Evolutionary conservation across 306 rosid genomes (phyloP), one percentile per base, ranked within the genome.

Genomic region (Pachyrhizus erosus): DNA sequence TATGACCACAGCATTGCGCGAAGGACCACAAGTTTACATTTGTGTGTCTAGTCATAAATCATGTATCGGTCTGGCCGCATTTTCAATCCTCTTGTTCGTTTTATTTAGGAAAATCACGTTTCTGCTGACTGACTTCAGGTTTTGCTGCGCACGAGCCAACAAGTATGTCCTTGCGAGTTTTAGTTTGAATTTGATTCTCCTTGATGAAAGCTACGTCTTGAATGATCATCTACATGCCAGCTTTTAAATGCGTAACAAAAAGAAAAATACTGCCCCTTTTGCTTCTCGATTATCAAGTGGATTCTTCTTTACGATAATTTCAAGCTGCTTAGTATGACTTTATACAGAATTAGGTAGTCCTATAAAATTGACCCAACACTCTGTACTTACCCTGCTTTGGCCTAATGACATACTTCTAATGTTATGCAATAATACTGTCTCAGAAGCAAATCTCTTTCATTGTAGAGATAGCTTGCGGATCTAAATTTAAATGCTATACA

Each of bases 1-100:
- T 33, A 11, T 34, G 39, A 24, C 49, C 27, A 24, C 42, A 20
- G 78, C 70, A 42, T 13, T 17, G 73, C 48, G 10, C 9, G 70
- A 83, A 87, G 84, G 89, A 68, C 88, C 90, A 68, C 82, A 58
- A 31, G 39, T 78, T 60, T 61, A 52, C 71, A 51, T 69, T 72
- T 79, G 26, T 29, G 17, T 14, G 34, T 31, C 3, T 49, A 54
- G 43, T 34, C 52, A 20, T 18, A 84, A 65, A 61, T 79, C 27
- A 5, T 49, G 12, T 46, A 11, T 77, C 46, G 23, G n/a, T 57
- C 39, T 20, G 75, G 65, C 54, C 77, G 24, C 20, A 64, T 77
- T 60, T 42, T 61, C 74, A 67, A 74, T 46, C 51, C 37, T 31
- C 76, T 27, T 68, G 79, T 75, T 60, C 15, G 78, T 66, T 66